Conservation (phyloP, 2,329 filamentous ascomycete species). For the Neobulgaria alba region DNA sequence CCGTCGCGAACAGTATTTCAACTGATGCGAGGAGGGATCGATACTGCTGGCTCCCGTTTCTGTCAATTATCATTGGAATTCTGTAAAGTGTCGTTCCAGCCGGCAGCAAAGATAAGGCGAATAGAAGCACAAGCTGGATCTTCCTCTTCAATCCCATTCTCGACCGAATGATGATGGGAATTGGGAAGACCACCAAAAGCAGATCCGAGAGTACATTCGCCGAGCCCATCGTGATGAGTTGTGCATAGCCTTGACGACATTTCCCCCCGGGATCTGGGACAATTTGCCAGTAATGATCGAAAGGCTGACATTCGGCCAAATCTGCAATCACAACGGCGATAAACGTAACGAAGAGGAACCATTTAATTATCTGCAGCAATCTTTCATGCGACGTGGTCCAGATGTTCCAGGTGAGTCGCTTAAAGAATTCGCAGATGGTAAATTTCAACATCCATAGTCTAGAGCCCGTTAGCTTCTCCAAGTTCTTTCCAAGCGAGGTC, state of each 20-base stretch:
- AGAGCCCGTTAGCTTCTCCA: conserved; percentile 8
- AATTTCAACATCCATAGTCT: conserved; percentile 91
- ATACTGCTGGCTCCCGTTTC: conserved; percentile 70
- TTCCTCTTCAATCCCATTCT: conserved; percentile 72
- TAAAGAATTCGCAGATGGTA: conserved; percentile 85
- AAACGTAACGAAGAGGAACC: conserved; percentile 71
- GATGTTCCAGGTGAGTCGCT: conserved; percentile 70
- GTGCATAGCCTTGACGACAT: conserved; percentile 79
- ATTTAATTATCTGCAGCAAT: conserved; percentile 62
- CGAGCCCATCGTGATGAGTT: conserved; percentile 82
- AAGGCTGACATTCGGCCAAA: conserved; percentile 73
- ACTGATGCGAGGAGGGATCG: conserved; percentile 83
- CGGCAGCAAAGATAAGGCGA: conserved; percentile 74
- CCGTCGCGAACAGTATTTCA: conserved; percentile 82
- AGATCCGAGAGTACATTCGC: conserved; percentile 86
- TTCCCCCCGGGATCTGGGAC: conserved; percentile 75
- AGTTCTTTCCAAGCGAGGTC: not conserved
- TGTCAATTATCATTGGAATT: conserved; percentile 66
- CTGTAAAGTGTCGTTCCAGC: conserved; percentile 74
- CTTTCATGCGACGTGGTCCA: conserved; percentile 72
- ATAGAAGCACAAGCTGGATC: conserved; percentile 68
- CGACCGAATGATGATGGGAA: conserved; percentile 77
- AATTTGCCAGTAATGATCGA: conserved; percentile 69
- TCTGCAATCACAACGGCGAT: conserved; percentile 72
- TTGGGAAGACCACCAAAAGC: conserved; percentile 77